Conservation (phyloP, 441 rosid genomes). For the Raphanus hybrid region DNA sequence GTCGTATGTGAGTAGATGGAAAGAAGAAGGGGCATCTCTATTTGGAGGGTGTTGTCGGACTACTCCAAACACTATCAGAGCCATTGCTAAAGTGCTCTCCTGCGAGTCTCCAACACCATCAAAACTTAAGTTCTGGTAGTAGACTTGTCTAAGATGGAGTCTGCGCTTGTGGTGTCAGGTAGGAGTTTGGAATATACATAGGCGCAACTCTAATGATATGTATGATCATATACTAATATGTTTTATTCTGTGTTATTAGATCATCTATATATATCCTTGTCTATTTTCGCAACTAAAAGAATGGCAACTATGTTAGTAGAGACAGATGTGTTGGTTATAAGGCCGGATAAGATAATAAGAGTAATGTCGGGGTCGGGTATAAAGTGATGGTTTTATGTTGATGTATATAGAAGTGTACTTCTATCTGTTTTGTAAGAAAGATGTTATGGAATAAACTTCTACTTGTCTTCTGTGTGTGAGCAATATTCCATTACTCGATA, state of each 20-base stretch:
- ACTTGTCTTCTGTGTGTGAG: too few species aligned
- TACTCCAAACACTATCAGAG: constrained; percentile 77
- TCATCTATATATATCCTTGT: not conserved
- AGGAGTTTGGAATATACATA: not conserved
- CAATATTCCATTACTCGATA: too few species aligned
- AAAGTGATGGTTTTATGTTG: too few species aligned
- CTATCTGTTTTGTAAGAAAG: too few species aligned
- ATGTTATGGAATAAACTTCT: too few species aligned
- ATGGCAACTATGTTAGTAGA: too few species aligned
- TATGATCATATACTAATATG: not conserved
- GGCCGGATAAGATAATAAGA: too few species aligned
- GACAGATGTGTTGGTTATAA: too few species aligned
- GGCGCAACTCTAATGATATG: not conserved
- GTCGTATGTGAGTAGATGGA: constrained; percentile 73
- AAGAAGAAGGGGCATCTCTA: constrained; percentile 72
- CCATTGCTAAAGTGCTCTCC: constrained; percentile 58
- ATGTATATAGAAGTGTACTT: too few species aligned
- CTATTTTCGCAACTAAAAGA: not conserved
- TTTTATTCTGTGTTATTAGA: not conserved
- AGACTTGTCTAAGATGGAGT: not conserved
- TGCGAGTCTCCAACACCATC: constrained; percentile 39
- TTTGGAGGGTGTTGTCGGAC: constrained; percentile 95
- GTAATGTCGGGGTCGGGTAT: too few species aligned
- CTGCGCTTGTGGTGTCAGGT: constrained; percentile 1
- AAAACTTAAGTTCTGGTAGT: constrained; percentile 11